Evolutionary conservation across 495 filamentous ascomycete species (phyloP).

Genomic region (Talaromyces adpressus): DNA sequence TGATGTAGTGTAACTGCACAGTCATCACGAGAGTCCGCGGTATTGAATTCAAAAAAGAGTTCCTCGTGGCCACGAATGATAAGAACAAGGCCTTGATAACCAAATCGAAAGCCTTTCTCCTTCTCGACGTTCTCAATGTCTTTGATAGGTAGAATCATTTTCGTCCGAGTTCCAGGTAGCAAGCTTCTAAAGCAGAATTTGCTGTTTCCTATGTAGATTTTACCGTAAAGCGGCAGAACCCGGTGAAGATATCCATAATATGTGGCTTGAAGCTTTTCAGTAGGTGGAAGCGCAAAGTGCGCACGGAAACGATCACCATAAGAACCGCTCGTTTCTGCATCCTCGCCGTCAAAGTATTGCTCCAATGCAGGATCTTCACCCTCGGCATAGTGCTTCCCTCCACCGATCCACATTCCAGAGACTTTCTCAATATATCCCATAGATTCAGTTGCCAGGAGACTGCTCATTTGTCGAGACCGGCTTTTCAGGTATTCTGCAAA

Average conservation of each 20-base stretch:
- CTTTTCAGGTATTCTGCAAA: conserved; percentile 78
- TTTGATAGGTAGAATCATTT: conserved; percentile 83
- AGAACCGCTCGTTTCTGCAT: conserved; percentile 54
- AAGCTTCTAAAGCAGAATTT: conserved; percentile 92
- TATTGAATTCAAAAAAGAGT: conserved; percentile 89
- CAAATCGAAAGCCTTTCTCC: conserved; percentile 90
- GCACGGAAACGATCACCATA: conserved; percentile 72
- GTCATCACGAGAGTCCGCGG: conserved; percentile 74
- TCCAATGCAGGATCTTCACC: conserved; percentile 57
- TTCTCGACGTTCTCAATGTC: conserved; percentile 93
- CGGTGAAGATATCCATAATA: conserved; percentile 86
- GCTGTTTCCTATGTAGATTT: conserved; percentile 89
- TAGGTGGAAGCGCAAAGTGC: conserved; percentile 80
- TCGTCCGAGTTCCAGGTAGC: conserved; percentile 83
- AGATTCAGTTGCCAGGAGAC: conserved; percentile 78
- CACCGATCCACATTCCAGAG: conserved; percentile 94
- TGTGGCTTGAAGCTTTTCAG: conserved; percentile 81
- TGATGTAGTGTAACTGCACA: conserved; percentile 76
- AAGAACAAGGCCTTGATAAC: conserved; percentile 85
- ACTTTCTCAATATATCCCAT: conserved; percentile 98
- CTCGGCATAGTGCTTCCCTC: conserved; percentile 81
- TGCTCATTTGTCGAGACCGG: conserved; percentile 75
- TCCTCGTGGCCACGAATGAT: conserved; percentile 93
- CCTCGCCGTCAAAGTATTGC: conserved; percentile 51
- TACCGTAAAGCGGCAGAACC: conserved; percentile 89